Evolutionary conservation across 768 basidiomycete genomes (phyloP).

Genomic region (Arthromyces matolae): DNA sequence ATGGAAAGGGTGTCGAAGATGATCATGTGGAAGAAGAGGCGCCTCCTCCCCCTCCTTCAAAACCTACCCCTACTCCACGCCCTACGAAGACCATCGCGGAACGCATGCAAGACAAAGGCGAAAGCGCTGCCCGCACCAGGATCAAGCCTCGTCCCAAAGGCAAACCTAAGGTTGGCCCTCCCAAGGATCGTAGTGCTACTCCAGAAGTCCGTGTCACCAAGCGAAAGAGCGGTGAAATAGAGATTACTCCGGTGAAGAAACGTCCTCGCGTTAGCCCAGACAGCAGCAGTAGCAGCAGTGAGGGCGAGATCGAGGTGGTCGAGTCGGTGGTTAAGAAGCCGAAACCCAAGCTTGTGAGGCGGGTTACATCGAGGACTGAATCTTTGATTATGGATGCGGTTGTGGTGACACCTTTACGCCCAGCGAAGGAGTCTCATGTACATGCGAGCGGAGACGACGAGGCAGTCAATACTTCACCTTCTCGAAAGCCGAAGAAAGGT

Average conservation of each 20-base stretch:
- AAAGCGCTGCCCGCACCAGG: slow-evolving; percentile 19
- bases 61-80: slow-evolving; percentile 10
- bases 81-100: slow-evolving; percentile 13
- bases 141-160: slow-evolving; percentile 17
- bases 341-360: slow-evolving; percentile 15
- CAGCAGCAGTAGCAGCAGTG: slow-evolving; percentile 10
- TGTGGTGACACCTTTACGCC: slow-evolving; percentile 9
- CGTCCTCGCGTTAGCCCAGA: not conserved
- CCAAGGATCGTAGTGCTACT: not conserved
- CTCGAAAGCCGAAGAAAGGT: slow-evolving; percentile 2
- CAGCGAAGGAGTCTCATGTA: not conserved
- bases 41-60: not conserved
- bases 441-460: not conserved
- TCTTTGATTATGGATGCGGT: slow-evolving; percentile 16
- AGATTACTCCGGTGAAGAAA: slow-evolving; percentile 9
- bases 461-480: slow-evolving; percentile 9
- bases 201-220: slow-evolving; percentile 7
- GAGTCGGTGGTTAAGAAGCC: slow-evolving; percentile 4
- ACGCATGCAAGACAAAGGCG: slow-evolving; percentile 18
- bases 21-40: slow-evolving; percentile 1
- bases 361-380: slow-evolving; percentile 10
- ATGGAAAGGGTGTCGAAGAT: slow-evolving; percentile 2
- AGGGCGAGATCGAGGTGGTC: slow-evolving; percentile 15
- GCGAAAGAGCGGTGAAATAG: slow-evolving; percentile 10
- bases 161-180: slow-evolving; percentile 5